These are phyloP conservation scores for Globisporangium apiculatum DNA, from an alignment of 352 stramenopile genomes.

Conservation along the genomic window DNA sequence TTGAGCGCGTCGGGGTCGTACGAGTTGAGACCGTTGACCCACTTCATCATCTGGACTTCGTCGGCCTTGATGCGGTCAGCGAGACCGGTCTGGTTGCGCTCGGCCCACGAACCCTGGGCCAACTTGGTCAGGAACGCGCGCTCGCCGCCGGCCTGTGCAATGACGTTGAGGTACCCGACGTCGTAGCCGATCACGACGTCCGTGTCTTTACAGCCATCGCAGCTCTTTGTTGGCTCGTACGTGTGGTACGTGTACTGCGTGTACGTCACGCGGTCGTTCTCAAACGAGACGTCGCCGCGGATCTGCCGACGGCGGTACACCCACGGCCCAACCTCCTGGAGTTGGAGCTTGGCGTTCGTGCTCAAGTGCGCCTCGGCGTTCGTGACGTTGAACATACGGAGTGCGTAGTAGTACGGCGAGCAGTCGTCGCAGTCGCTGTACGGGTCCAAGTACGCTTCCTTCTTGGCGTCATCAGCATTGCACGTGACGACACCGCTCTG, in stretches of 20 bases:
- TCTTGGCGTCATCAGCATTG: slow-evolving; percentile 17
- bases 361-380: slow-evolving; percentile 27
- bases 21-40: slow-evolving; percentile 17
- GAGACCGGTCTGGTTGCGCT: background rate
- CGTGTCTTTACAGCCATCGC: slow-evolving; percentile 12
- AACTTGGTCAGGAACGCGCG: slow-evolving; percentile 14
- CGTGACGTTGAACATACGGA: slow-evolving; percentile 29
- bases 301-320: slow-evolving; percentile 30
- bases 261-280: slow-evolving; percentile 15
- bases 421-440: slow-evolving; percentile 57
- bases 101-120: slow-evolving; percentile 8
- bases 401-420: slow-evolving; percentile 46
- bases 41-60: slow-evolving; percentile 16
- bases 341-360: slow-evolving; percentile 19
- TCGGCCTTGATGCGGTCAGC: slow-evolving; percentile 5
- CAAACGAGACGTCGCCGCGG: slow-evolving; percentile 19
- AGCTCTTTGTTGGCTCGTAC: slow-evolving; percentile 14
- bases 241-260: slow-evolving; percentile 26
- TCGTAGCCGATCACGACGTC: slow-evolving; percentile 20
- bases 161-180: slow-evolving; percentile 24
- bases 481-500: slow-evolving; percentile 35
- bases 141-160: slow-evolving; percentile 20
- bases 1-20: slow-evolving; percentile 11
- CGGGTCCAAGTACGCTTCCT: slow-evolving; percentile 33
- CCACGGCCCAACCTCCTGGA: slow-evolving; percentile 23